Evolutionary conservation across 257 asterid species (phyloP).

Genomic region (Sherardia arvensis): DNA sequence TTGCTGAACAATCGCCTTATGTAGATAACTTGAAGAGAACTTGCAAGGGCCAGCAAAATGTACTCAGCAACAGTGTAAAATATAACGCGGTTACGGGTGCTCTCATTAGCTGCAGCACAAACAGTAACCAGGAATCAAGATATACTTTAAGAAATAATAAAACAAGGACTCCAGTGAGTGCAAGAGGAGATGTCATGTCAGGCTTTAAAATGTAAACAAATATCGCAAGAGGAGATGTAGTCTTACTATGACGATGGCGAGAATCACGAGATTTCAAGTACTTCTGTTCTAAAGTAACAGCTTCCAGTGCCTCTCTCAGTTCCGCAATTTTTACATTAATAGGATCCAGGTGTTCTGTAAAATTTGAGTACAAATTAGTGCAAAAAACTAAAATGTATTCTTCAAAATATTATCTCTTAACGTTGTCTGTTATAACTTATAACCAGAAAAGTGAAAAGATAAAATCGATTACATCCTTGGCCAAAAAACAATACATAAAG

Average conservation of each 20-base stretch:
- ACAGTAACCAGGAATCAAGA: neutral
- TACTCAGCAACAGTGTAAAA: slow-evolving; percentile 75
- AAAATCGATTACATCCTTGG: neutral
- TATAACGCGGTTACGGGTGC: slow-evolving; percentile 72
- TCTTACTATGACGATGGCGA: slow-evolving; percentile 80
- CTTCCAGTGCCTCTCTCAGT: slow-evolving; percentile 70
- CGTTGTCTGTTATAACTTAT: neutral
- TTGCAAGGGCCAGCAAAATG: slow-evolving; percentile 45
- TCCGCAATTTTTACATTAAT: slow-evolving; percentile 76
- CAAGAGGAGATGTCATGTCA: neutral
- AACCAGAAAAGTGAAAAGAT: neutral
- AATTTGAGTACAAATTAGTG: slow-evolving; percentile 15
- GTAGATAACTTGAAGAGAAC: slow-evolving; percentile 62
- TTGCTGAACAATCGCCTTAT: slow-evolving; percentile 71
- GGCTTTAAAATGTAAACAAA: neutral
- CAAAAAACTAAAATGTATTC: slow-evolving; percentile 1
- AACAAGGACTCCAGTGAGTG: no score
- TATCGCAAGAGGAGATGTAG: neutral
- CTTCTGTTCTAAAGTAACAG: slow-evolving; percentile 71
- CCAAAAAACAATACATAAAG: neutral
- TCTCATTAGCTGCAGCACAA: slow-evolving; percentile 67
- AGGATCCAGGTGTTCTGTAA: slow-evolving; percentile 69
- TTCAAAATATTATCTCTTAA: neutral
- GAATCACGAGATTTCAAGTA: slow-evolving; percentile 64
- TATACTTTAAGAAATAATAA: neutral